Evolutionary conservation across 805 yeast genomes (phyloP).

Genomic region (Crinitomyces ghanaensis): DNA sequence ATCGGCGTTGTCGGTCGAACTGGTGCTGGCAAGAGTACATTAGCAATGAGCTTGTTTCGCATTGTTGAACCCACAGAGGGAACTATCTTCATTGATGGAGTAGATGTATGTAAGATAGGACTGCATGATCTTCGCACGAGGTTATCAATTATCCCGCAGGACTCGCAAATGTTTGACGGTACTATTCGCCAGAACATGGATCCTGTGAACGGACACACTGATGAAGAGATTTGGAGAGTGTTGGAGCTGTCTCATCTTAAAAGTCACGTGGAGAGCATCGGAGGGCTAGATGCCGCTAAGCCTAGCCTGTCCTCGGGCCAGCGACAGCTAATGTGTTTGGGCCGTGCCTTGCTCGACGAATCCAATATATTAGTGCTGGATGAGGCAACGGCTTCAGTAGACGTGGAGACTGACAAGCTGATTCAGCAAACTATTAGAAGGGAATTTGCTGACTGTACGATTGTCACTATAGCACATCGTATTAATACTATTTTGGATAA

Average conservation of each 20-base stretch:
- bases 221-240: constrained; percentile 47
- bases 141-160: constrained; percentile 57
- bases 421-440: constrained; percentile 65
- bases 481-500: constrained; percentile 71
- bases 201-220: constrained; percentile 40
- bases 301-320: constrained; percentile 73
- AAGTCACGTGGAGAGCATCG: constrained; percentile 34
- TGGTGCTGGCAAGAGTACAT: constrained; percentile 82
- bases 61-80: constrained; percentile 44
- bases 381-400: constrained; percentile 76
- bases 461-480: constrained; percentile 76
- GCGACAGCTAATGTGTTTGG: constrained; percentile 66
- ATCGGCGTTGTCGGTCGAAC: constrained; percentile 83
- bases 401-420: constrained; percentile 63
- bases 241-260: constrained; percentile 43
- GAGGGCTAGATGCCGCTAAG: constrained; percentile 42
- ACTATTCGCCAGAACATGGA: constrained; percentile 51
- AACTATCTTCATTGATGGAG: constrained; percentile 41
- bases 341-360: constrained; percentile 61
- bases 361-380: constrained; percentile 63
- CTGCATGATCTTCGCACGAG: constrained; percentile 44
- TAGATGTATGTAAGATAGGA: constrained; percentile 42
- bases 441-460: constrained; percentile 57
- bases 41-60: constrained; percentile 61
- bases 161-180: constrained; percentile 57